These are phyloP conservation scores for Tolypocladium ophioglossoides DNA, from an alignment of 2,329 filamentous ascomycete species.

Conservation along the genomic window DNA sequence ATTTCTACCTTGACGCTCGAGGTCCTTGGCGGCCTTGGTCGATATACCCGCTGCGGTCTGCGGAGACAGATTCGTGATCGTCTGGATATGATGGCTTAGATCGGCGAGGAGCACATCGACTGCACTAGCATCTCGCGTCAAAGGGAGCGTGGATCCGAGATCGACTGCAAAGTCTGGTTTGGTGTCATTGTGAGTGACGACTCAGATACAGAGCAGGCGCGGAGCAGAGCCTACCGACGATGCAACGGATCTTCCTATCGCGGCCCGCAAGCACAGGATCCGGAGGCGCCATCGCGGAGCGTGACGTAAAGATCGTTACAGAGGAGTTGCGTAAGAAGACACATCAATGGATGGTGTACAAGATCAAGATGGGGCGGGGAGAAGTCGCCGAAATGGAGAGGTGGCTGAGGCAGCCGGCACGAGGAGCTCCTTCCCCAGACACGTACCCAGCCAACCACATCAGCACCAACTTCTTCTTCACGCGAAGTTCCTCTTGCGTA, in stretches of 20 bases:
- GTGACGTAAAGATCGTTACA: background rate
- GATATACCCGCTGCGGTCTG: background rate
- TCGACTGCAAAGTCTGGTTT: conserved; percentile 16
- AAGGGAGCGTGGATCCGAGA: conserved; percentile 13
- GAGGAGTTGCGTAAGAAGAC: background rate
- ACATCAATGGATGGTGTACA: background rate
- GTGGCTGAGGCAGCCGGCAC: background rate
- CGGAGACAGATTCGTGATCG: conserved; percentile 8
- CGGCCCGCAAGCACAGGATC: conserved; percentile 8
- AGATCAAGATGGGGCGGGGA: background rate
- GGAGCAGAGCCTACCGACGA: conserved; percentile 10
- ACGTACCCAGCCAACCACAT: background rate
- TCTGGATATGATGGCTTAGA: conserved; percentile 15
- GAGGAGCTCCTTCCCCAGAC: background rate
- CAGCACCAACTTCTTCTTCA: background rate
- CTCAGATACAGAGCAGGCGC: background rate
- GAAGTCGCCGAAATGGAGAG: background rate
- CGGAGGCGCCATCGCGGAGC: conserved; percentile 10
- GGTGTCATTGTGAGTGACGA: background rate
- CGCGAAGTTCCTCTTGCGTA: background rate
- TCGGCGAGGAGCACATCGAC: conserved; percentile 29
- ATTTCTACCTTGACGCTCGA: conserved; percentile 46
- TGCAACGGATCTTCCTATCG: conserved; percentile 12
- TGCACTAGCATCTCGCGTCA: conserved; percentile 18
- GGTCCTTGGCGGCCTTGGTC: conserved; percentile 18